Percentiles rank a stretch among this genome's conserved stretches.
Conservation (phyloP, 805 yeast species). For the Candida anglica region DNA sequence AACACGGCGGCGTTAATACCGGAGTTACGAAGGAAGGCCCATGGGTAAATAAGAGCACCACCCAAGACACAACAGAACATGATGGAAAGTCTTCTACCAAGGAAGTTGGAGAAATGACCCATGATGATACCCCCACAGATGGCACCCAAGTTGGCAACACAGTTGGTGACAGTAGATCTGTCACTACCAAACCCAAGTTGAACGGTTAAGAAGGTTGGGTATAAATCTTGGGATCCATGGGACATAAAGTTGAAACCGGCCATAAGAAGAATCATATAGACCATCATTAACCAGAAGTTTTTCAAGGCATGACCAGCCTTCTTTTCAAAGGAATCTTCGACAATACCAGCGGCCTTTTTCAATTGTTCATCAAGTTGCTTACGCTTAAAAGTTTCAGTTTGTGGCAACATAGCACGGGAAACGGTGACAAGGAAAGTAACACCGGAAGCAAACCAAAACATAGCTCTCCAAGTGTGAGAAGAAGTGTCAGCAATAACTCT, state of each 20-base stretch:
- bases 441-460: slow-evolving; percentile 68
- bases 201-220: too few species aligned
- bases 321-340: slow-evolving; percentile 28
- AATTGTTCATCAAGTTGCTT: too few species aligned
- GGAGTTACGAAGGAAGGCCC: slow-evolving; percentile 20
- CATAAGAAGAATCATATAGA: slow-evolving; percentile 51
- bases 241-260: slow-evolving; percentile 39
- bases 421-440: too few species aligned
- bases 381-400: too few species aligned
- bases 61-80: slow-evolving; percentile 28
- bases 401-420: slow-evolving; percentile 31
- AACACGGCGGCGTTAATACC: slow-evolving; percentile 58
- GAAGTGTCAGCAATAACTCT: slow-evolving; percentile 58
- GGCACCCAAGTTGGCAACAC: slow-evolving; percentile 41
- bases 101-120: slow-evolving; percentile 39
- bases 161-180: slow-evolving; percentile 34
- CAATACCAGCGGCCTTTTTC: slow-evolving; percentile 12
- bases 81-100: slow-evolving; percentile 34
- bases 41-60: slow-evolving; percentile 39
- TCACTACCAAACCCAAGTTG: slow-evolving; percentile 29
- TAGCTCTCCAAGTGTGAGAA: slow-evolving; percentile 55
- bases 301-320: slow-evolving; percentile 26
- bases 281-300: slow-evolving; percentile 56
- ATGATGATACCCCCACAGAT: slow-evolving; percentile 40
- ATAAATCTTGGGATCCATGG: slow-evolving; percentile 42